Conservation (phyloP, 176 grass and related monocot species). For the Bothriochloa decipiens region DNA sequence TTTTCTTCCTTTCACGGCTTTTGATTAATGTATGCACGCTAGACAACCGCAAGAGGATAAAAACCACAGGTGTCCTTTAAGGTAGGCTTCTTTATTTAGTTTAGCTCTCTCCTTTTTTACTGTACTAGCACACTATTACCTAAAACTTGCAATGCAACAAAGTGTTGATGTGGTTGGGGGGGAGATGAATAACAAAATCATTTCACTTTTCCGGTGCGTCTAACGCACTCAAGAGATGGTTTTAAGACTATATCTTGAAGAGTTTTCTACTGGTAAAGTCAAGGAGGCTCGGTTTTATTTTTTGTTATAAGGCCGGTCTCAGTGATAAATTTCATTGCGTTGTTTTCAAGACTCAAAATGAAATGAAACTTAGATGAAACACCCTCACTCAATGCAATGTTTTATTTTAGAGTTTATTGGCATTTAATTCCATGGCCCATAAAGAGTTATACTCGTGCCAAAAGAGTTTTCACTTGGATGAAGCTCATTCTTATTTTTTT, state of each 20-base stretch:
- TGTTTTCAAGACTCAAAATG: no score
- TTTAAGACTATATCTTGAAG: neutral
- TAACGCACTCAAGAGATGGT: neutral
- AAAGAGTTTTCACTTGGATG: no score
- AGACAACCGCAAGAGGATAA: neutral
- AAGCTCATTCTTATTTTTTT: no score
- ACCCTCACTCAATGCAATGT: no score
- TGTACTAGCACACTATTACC: neutral
- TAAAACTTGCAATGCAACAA: neutral
- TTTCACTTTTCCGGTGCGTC: slow-evolving; percentile 3
- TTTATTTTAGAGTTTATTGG: no score
- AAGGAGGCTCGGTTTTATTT: no score
- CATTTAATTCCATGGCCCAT: no score
- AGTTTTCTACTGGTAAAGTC: neutral
- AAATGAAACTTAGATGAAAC: no score
- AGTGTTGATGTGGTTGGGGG: neutral
- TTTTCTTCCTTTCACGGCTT: neutral
- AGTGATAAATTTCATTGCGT: no score
- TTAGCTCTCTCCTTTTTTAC: neutral
- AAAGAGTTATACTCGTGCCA: no score
- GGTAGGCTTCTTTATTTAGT: neutral
- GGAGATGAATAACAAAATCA: neutral
- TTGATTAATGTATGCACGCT: neutral
- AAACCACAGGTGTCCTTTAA: neutral
- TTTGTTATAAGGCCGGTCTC: no score